Base-by-base conservation (phyloP, 1,284 basidiomycete species). In the Moesziomyces aphidis region DNA sequence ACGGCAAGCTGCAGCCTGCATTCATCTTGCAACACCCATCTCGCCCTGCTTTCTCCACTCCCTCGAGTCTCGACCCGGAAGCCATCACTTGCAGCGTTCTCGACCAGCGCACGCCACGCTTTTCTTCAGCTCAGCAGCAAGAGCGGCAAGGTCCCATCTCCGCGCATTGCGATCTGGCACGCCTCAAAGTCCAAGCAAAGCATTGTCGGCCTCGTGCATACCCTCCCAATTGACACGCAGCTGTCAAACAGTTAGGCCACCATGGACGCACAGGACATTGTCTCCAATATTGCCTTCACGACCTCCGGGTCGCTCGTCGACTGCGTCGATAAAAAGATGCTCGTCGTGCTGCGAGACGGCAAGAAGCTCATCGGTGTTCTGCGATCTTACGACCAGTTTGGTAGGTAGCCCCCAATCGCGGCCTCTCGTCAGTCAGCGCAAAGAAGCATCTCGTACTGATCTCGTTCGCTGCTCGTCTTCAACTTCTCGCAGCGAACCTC, bases 371-470 rank as follows among this genome's bases (percentile, higher is more conserved):
- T 97, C 78, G 97, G 97, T 36, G 95, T 99, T 36, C 87, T 99
- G 77, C 88, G 97, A 59, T 97, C 94, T 23, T 99, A 99, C 85
- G 97, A 99, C 87, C 97, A 99, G 85, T 99, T 98, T 83, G 96
- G 96, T 98, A 86, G 79, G 92, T 85, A 49, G 47, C 50, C n/a
- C 24, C 31, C 19, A 22, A 19, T 49, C 5, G 23, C 9, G 2
- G 24, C 24, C 21, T 28, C 45, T 50, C 21, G 15, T 19, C 34
- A 23, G 39, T 17, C 39, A 50, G 50, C 31, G 45, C 23, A 15
- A n/a, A 13, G 0, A 2, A 13, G 52, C 34, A 10, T 11, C 31
- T 31, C 36, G 58, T 23, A 2, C 46, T 49, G 11, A 42, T n/a
- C 23, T 55, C 3, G 19, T 26, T n/a, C 13, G 31, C 19, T 44